Base-by-base conservation (phyloP, 495 filamentous ascomycete species). In the Poronia punctata region DNA sequence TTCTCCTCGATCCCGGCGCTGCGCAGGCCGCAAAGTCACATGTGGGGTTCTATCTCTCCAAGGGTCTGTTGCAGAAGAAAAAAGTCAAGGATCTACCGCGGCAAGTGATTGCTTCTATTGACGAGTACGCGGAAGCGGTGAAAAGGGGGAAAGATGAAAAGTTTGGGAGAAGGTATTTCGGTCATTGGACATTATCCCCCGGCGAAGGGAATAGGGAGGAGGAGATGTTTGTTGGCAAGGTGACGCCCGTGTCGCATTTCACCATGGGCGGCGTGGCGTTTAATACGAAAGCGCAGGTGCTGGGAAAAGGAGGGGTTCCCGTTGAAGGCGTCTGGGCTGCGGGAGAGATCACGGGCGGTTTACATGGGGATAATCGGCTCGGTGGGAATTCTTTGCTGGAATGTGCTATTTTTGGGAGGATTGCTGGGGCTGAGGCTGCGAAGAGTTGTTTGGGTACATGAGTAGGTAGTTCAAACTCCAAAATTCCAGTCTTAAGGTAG, bases 221-320 rank as follows among this genome's bases (percentile, higher is more conserved):
- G 0, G 65, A 72, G 34, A 65, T 78, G 0, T 76, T 66, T 45
- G 57, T 79, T 0, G 77, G 76, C 5, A 60, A 51, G 10, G 70
- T 81, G 3, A 81, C 77, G 33, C 77, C 77, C 0, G 73, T 79
- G 1, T 62, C 72, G 10, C 77, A 81, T 40, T 81, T 78, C 40
- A 78, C 74, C 11, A 78, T 78, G 74, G 72, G 74, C 6, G 74
- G 74, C 4, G 70, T 65, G 11, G 57, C 67, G 5, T 67, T 75
- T 34, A 65, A 74, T 45, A 49, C 61, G 32, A 48, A 59, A 18
- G 55, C 57, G 3, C 61, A 66, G 41, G 61, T 76, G 7, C 40
- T 76, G 8, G 50, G 52, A 52, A 21, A 42, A 61, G 1, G 59
- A 45, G 1, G 49, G 27, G 50, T 42, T 40, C 61, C 57, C 3